phyloP scores from a whole-genome alignment of 2,329 filamentous ascomycete species.

The Hymenoscyphus occultus region DNA sequence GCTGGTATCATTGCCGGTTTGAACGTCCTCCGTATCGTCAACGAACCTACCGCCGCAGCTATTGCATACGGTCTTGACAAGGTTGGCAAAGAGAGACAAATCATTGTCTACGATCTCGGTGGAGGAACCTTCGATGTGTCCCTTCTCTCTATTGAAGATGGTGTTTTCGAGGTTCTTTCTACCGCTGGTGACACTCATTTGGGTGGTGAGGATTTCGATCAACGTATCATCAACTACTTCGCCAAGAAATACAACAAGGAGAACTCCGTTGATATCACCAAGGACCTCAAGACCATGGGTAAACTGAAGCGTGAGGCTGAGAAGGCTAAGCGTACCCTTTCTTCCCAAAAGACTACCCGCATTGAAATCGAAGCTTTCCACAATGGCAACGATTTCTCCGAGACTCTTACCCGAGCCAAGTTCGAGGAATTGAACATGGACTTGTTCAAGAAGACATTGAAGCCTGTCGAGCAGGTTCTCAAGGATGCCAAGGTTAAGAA shows the following conservation, averaged over 20 bases:
- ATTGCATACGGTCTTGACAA: slow-evolving; percentile 93
- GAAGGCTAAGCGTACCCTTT: slow-evolving; percentile 98
- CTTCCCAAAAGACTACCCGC: slow-evolving; percentile 86
- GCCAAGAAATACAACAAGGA: slow-evolving; percentile 99
- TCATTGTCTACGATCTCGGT: slow-evolving; percentile 91
- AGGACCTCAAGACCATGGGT: slow-evolving; percentile 96
- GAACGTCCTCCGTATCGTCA: slow-evolving; percentile 93
- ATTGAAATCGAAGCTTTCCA: slow-evolving; percentile 98
- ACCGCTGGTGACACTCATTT: slow-evolving; percentile 96
- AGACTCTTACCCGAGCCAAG: slow-evolving; percentile 97
- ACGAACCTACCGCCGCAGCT: slow-evolving; percentile 93
- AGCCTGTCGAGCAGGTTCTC: slow-evolving; percentile 97
- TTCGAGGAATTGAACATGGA: slow-evolving; percentile 99
- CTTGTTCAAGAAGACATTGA: slow-evolving; percentile 98
- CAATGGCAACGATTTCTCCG: slow-evolving; percentile 95
- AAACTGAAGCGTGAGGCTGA: slow-evolving; percentile 99
- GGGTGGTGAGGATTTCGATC: slow-evolving; percentile 98
- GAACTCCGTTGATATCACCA: slow-evolving; percentile 85
- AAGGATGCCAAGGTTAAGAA: slow-evolving; percentile 99
- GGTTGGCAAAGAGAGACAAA: slow-evolving; percentile 78
- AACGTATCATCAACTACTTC: slow-evolving; percentile 94
- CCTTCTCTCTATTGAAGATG: slow-evolving; percentile 84
- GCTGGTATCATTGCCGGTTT: slow-evolving; percentile 88
- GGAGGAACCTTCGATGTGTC: slow-evolving; percentile 95
- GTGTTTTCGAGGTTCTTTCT: slow-evolving; percentile 91